Percentiles rank a stretch among this genome's conserved stretches.
These are phyloP conservation scores for Phytopythium boreale DNA, from an alignment of 352 stramenopile genomes.

Conservation along the genomic window DNA sequence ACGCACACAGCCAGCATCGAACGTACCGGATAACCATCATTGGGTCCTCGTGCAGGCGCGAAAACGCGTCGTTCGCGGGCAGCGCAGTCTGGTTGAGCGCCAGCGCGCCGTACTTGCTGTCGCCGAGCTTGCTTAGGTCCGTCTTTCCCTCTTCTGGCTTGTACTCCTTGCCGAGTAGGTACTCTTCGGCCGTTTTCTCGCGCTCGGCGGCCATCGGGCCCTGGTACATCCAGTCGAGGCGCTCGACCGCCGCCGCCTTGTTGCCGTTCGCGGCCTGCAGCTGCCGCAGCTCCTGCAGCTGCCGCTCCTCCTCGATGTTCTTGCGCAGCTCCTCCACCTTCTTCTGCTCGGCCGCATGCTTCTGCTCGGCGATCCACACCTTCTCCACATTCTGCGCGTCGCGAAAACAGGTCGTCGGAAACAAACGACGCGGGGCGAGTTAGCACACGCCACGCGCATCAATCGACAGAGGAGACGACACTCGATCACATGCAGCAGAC, in stretches of 20 bases:
- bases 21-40: conserved; percentile 93
- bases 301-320: conserved; percentile 95
- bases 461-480: neutral
- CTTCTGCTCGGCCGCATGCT: conserved; percentile 90
- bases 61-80: conserved; percentile 90
- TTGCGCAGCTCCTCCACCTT: conserved; percentile 94
- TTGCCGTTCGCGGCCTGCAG: conserved; percentile 86
- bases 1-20: neutral
- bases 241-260: conserved; percentile 77
- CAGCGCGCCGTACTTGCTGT: conserved; percentile 67
- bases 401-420: conserved; percentile 8
- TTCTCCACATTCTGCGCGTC: conserved; percentile 93
- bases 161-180: conserved; percentile 92
- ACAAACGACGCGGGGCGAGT: neutral
- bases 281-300: conserved; percentile 93
- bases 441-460: neutral
- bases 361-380: conserved; percentile 96
- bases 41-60: conserved; percentile 93
- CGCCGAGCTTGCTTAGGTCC: conserved; percentile 48
- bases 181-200: conserved; percentile 84
- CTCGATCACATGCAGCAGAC: too few relatives aligned
- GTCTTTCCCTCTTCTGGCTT: conserved; percentile 39
- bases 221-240: conserved; percentile 97
- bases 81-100: conserved; percentile 47
- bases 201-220: conserved; percentile 74